These are phyloP conservation scores for Calendula officinalis DNA, from an alignment of 129 eudicot species.

Conservation along the genomic window DNA sequence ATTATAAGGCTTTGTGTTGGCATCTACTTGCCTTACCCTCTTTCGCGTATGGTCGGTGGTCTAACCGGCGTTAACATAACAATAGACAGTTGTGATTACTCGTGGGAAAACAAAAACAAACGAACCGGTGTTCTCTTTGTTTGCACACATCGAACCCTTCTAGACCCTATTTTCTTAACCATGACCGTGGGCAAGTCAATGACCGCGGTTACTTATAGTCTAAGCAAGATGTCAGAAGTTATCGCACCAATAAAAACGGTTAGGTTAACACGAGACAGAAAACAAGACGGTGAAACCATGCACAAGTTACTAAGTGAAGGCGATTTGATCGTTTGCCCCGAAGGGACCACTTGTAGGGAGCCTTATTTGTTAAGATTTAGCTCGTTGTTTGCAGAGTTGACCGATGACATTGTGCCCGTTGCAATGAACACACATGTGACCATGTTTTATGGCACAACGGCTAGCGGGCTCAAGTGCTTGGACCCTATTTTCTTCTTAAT, in stretches of 20 bases:
- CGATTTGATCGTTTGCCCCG: constrained; percentile 87
- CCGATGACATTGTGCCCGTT: constrained; percentile 92
- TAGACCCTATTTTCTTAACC: constrained; percentile 76
- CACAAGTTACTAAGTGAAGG: constrained; percentile 57
- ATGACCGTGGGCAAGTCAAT: constrained; percentile 47
- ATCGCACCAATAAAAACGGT: constrained; percentile 75
- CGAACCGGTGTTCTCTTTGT: constrained; percentile 72
- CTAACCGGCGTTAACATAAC: constrained; percentile 44
- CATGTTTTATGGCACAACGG: constrained; percentile 96
- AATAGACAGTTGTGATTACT: constrained; percentile 32
- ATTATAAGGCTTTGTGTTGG: constrained; percentile 54
- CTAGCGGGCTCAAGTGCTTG: constrained; percentile 84
- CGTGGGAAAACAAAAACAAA: constrained; percentile 25
- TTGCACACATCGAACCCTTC: constrained; percentile 81
- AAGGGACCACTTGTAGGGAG: constrained; percentile 96
- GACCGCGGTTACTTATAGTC: constrained; percentile 87
- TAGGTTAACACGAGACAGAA: constrained; percentile 55
- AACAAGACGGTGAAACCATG: constrained; percentile 62
- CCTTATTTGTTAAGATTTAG: constrained; percentile 83
- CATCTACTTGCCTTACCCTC: constrained; percentile 51
- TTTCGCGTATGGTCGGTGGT: constrained; percentile 49
- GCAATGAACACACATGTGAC: constrained; percentile 70
- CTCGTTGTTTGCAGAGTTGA: constrained; percentile 80
- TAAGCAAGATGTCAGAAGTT: constrained; percentile 74
- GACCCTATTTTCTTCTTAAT: constrained; percentile 85